Percentiles rank a stretch among this genome's conserved stretches.
Evolutionary conservation across 306 rosid genomes (phyloP).

Genomic region (Prunus mira): DNA sequence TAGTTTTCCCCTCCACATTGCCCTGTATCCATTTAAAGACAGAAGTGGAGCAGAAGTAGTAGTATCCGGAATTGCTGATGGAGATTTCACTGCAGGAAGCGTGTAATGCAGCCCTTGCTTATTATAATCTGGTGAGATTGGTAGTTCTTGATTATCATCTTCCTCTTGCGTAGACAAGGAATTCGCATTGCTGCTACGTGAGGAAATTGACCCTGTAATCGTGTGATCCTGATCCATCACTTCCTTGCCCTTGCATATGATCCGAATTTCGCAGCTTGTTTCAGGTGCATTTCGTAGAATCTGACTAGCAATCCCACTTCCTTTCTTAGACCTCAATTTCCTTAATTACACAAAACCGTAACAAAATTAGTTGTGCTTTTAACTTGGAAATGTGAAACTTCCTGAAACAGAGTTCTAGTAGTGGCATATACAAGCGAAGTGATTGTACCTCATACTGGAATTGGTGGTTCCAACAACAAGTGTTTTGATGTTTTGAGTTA

Average conservation of each 20-base stretch:
- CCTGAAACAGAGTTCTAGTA: not conserved
- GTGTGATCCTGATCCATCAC: constrained; percentile 24
- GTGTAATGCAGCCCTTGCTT: too few species aligned
- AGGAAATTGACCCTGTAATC: constrained; percentile 5
- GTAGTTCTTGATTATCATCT: constrained; percentile 8
- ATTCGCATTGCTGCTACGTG: constrained; percentile 18
- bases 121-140: not conserved
- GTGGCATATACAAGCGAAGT: not conserved
- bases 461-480: constrained; percentile 63
- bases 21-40: not conserved
- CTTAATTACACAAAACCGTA: constrained; percentile 23
- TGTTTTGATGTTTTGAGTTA: constrained; percentile 50
- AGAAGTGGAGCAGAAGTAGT: not conserved
- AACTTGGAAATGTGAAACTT: not conserved
- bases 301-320: constrained; percentile 58
- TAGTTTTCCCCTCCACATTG: not conserved
- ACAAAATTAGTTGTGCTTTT: not conserved
- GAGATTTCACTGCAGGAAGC: not conserved
- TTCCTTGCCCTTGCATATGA: constrained; percentile 70
- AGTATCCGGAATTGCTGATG: not conserved
- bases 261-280: constrained; percentile 41
- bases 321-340: constrained; percentile 49
- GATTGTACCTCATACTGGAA: constrained; percentile 50
- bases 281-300: constrained; percentile 50
- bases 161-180: constrained; percentile 33